A percentile compares a stretch with the other conserved stretches of the same genome.
These are phyloP conservation scores for Rhizopogon roseolus DNA, from an alignment of 768 basidiomycete species.

Conservation along the genomic window DNA sequence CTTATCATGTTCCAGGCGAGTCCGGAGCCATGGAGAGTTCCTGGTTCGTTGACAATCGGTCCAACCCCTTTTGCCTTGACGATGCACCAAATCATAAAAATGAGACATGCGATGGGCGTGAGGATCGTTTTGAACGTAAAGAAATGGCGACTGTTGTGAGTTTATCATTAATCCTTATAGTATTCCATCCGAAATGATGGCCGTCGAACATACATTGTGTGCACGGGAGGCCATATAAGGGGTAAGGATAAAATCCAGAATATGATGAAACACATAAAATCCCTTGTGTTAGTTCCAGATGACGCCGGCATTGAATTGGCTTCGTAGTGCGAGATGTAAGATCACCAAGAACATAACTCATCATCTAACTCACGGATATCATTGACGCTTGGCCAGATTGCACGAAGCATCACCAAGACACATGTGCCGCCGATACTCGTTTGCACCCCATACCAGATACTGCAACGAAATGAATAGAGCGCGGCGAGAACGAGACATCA, in stretches of 20 bases:
- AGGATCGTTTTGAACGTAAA: slow-evolving; percentile 72
- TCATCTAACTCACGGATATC: slow-evolving; percentile 43
- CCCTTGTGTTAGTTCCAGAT: slow-evolving; percentile 60
- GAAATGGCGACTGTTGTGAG: slow-evolving; percentile 47
- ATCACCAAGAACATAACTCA: neutral
- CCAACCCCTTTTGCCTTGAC: slow-evolving; percentile 70
- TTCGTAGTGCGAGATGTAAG: slow-evolving; percentile 13
- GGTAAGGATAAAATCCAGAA: slow-evolving; percentile 76
- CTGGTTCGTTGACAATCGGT: slow-evolving; percentile 58
- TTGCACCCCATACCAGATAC: slow-evolving; percentile 69
- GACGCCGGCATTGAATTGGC: slow-evolving; percentile 63
- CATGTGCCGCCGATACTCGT: slow-evolving; percentile 72
- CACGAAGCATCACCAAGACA: slow-evolving; percentile 59
- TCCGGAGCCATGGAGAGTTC: slow-evolving; percentile 51
- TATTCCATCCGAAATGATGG: neutral
- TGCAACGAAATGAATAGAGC: slow-evolving; percentile 13
- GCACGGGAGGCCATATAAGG: slow-evolving; percentile 75
- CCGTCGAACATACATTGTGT: slow-evolving; percentile 50
- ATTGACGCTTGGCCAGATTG: slow-evolving; percentile 67
- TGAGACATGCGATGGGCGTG: slow-evolving; percentile 55
- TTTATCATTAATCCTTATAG: neutral
- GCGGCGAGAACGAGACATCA: slow-evolving; percentile 12
- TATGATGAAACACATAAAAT: slow-evolving; percentile 75
- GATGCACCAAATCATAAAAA: slow-evolving; percentile 72
- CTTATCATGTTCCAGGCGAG: slow-evolving; percentile 67